phyloP scores from a whole-genome alignment of 1,139 yeast genomes.

The Debaryomyces sp. region DNA sequence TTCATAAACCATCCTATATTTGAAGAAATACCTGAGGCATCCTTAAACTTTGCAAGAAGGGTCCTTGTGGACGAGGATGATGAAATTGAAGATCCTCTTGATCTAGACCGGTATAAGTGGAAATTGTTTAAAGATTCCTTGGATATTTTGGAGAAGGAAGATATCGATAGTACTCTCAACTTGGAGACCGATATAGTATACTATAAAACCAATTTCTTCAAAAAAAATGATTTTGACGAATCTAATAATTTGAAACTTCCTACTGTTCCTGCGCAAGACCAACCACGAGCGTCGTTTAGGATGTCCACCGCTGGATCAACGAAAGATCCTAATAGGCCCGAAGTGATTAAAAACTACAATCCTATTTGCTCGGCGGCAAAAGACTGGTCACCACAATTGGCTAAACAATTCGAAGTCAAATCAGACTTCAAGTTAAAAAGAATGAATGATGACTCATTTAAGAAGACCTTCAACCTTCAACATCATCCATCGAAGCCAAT shows the following conservation, averaged over 20 bases:
- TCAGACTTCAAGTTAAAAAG: conserved; percentile 39
- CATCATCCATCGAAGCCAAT: conserved; percentile 40
- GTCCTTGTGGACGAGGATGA: conserved; percentile 17
- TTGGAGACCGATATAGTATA: conserved; percentile 48
- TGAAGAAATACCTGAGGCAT: conserved; percentile 49
- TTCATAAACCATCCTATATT: conserved; percentile 50
- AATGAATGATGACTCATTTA: conserved; percentile 46
- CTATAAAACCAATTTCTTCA: conserved; percentile 49
- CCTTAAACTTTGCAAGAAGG: conserved; percentile 37
- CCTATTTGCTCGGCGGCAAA: conserved; percentile 46
- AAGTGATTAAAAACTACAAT: conserved; percentile 20
- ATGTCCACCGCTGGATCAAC: conserved; percentile 14
- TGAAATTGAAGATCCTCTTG: conserved; percentile 15
- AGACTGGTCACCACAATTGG: conserved; percentile 39
- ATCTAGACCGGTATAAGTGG: conserved; percentile 34
- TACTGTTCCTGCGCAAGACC: conserved; percentile 16
- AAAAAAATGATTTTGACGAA: conserved; percentile 34
- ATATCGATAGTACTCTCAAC: conserved; percentile 37
- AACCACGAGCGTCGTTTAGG: conserved; percentile 34
- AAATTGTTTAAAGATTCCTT: conserved; percentile 38
- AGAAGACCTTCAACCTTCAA: conserved; percentile 30
- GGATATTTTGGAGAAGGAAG: conserved; percentile 28
- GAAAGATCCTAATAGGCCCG: conserved; percentile 15
- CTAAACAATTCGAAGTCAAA: conserved; percentile 31
- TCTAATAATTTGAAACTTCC: conserved; percentile 10